Evolutionary conservation across 179 eudicot genomes (phyloP).

Genomic region (Monotropa hypopitys): DNA sequence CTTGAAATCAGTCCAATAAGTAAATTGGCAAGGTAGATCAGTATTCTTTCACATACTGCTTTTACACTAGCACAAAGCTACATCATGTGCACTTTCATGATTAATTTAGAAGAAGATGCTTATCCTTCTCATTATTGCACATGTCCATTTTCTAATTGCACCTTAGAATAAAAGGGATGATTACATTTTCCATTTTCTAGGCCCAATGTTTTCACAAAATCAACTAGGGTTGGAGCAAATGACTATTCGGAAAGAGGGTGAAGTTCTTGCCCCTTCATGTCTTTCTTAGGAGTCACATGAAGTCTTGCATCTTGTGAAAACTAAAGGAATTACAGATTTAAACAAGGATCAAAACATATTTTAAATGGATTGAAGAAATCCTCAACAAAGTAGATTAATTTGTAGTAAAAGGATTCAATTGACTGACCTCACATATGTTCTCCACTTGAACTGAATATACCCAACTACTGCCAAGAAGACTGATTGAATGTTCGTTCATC

Average conservation of each 20-base stretch:
- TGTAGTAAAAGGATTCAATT: background rate
- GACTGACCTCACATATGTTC: slow-evolving; percentile 3
- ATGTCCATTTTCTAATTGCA: background rate
- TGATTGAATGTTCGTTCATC: background rate
- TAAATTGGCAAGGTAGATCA: background rate
- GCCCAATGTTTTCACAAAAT: background rate
- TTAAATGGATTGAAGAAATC: background rate
- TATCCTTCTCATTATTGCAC: background rate
- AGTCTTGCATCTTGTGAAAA: background rate
- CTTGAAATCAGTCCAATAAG: background rate
- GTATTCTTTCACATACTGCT: background rate
- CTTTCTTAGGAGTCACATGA: background rate
- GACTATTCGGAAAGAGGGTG: background rate
- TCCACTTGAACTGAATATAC: slow-evolving; percentile 2
- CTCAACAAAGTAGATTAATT: background rate
- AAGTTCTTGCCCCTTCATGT: background rate
- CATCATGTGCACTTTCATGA: background rate
- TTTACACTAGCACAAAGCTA: background rate
- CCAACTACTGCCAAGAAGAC: background rate
- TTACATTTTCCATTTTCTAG: background rate
- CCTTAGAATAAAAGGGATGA: background rate
- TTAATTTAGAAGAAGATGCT: background rate
- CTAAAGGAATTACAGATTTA: background rate
- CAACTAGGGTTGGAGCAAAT: background rate
- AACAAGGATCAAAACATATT: background rate